Conservation (phyloP, 257 asterid species). For the Solanum ossicruentum region DNA sequence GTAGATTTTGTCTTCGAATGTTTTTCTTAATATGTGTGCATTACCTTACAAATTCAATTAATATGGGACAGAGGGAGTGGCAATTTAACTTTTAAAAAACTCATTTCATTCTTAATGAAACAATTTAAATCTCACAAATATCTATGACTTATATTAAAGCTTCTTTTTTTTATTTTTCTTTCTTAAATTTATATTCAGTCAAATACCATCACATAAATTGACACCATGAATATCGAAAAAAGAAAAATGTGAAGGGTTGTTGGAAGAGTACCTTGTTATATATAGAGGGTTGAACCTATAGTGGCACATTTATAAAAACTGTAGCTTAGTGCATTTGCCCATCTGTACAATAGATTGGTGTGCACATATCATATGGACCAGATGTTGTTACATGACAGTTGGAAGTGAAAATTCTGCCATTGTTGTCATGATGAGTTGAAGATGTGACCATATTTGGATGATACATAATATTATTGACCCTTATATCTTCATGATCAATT, state of each 20-base stretch:
- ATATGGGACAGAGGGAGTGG: neutral
- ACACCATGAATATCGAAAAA: neutral
- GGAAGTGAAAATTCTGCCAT: neutral
- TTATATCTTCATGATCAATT: constrained; percentile 37
- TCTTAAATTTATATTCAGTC: neutral
- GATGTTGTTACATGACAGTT: neutral
- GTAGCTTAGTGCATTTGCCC: neutral
- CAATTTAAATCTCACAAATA: neutral
- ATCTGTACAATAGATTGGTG: neutral
- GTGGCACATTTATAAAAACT: neutral
- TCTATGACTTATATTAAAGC: neutral
- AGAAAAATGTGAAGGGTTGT: neutral
- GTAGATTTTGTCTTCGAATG: no score
- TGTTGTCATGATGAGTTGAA: neutral
- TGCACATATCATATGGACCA: neutral
- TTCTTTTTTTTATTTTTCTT: neutral
- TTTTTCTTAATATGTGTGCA: no score
- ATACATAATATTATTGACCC: constrained; percentile 1
- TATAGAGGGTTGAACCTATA: neutral
- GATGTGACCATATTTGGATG: neutral
- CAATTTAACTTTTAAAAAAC: neutral
- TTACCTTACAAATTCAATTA: no score
- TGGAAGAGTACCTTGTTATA: neutral
- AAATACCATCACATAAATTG: neutral
- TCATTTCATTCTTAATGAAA: neutral